Conservation (phyloP, 108 stramenopile species). For the Chaetoceros tenuissimus region DNA sequence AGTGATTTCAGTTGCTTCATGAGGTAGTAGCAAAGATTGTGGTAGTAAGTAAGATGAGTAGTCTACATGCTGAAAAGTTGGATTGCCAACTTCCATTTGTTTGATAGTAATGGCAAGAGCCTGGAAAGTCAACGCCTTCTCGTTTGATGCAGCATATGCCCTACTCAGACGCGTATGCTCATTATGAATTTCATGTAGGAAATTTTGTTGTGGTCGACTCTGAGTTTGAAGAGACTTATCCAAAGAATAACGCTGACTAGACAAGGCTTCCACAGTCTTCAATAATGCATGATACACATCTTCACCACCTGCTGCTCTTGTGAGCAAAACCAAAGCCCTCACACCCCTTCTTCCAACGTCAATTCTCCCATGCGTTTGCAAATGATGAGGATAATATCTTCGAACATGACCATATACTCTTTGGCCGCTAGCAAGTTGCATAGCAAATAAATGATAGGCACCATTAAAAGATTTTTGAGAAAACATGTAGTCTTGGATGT, state of each 20-base stretch:
- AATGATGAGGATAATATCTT: slow-evolving; percentile 55
- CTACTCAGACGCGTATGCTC: not conserved
- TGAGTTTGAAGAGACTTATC: not conserved
- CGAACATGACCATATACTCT: slow-evolving; percentile 76
- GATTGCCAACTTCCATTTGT: slow-evolving; percentile 19
- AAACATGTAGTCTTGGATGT: slow-evolving; percentile 11
- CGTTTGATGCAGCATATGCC: not conserved
- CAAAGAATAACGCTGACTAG: not conserved
- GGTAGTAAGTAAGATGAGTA: slow-evolving; percentile 36
- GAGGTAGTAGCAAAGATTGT: slow-evolving; percentile 21
- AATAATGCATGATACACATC: slow-evolving; percentile 61
- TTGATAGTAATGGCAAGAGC: not conserved
- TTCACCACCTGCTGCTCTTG: slow-evolving; percentile 61
- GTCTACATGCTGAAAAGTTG: slow-evolving; percentile 24
- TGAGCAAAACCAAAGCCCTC: slow-evolving; percentile 73
- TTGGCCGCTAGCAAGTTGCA: slow-evolving; percentile 46
- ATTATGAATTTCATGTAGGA: not conserved
- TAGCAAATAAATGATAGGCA: slow-evolving; percentile 64
- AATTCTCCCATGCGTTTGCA: slow-evolving; percentile 29
- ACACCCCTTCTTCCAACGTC: slow-evolving; percentile 77
- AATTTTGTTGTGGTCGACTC: not conserved
- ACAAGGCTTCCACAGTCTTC: slow-evolving; percentile 32
- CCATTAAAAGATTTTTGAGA: slow-evolving; percentile 41
- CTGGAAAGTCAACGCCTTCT: not conserved
- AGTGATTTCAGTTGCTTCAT: slow-evolving; percentile 10